phyloP scores from a whole-genome alignment of 2,329 filamentous ascomycete genomes.

The Phialophora tarda region DNA sequence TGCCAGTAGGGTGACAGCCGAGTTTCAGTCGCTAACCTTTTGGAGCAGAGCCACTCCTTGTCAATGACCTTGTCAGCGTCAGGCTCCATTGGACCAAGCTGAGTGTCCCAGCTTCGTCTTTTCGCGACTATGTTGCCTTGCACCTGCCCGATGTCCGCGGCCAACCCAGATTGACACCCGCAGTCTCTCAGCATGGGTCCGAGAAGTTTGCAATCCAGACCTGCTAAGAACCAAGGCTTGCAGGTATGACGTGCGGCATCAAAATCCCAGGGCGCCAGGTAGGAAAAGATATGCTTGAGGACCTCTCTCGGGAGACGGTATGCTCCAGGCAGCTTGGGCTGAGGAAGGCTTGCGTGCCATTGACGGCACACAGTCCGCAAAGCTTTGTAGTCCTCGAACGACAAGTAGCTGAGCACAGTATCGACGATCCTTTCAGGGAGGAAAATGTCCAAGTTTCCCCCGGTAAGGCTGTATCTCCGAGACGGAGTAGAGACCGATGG shows the following conservation, averaged over 20 bases:
- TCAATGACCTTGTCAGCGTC: slow-evolving; percentile 15
- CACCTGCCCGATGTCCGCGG: slow-evolving; percentile 48
- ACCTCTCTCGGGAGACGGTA: slow-evolving; percentile 54
- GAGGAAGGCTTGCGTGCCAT: slow-evolving; percentile 33
- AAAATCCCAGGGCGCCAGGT: slow-evolving; percentile 59
- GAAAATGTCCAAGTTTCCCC: slow-evolving; percentile 10
- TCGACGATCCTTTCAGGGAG: slow-evolving; percentile 30
- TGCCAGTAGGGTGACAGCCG: slow-evolving; percentile 52
- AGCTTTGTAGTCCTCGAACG: slow-evolving; percentile 33
- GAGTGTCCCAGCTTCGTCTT: slow-evolving; percentile 11
- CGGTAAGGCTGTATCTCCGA: slow-evolving; percentile 5
- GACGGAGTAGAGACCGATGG: not conserved
- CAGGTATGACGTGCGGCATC: slow-evolving; percentile 67
- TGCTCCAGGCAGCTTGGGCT: slow-evolving; percentile 26
- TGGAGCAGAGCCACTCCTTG: slow-evolving; percentile 52
- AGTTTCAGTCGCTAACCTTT: slow-evolving; percentile 57
- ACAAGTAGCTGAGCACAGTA: slow-evolving; percentile 27
- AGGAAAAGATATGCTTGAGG: slow-evolving; percentile 54
- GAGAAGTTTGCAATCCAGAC: slow-evolving; percentile 60
- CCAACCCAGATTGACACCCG: slow-evolving; percentile 51
- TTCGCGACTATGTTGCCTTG: slow-evolving; percentile 41
- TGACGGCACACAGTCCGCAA: slow-evolving; percentile 36
- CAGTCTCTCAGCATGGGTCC: slow-evolving; percentile 60
- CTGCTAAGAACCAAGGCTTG: slow-evolving; percentile 63
- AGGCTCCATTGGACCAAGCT: slow-evolving; percentile 2